Evolutionary conservation across 306 rosid genomes (phyloP).

Genomic region (Castanospermum australe): DNA sequence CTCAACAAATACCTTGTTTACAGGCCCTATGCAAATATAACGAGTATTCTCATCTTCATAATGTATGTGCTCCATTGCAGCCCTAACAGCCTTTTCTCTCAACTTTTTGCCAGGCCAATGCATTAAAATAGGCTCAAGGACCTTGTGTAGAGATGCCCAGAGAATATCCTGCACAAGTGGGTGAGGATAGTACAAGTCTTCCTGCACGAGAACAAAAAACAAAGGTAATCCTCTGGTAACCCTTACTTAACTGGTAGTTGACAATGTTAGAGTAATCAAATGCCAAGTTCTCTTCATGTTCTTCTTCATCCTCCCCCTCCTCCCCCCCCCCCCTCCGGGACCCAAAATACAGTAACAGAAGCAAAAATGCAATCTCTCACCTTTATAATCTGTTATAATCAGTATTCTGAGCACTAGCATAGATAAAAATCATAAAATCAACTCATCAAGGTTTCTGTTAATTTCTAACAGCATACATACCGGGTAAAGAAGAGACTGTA

Average conservation of each 20-base stretch:
- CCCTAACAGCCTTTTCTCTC: slow-evolving; percentile 73
- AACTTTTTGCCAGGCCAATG: slow-evolving; percentile 85
- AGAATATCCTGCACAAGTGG: slow-evolving; percentile 85
- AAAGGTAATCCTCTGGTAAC: slow-evolving; percentile 23
- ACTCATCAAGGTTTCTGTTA: background rate
- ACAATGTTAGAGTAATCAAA: slow-evolving; percentile 18
- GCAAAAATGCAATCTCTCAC: background rate
- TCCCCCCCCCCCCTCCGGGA: too few species aligned
- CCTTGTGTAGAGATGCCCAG: slow-evolving; percentile 76
- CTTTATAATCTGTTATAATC: background rate
- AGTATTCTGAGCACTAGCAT: background rate
- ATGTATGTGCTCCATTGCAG: slow-evolving; percentile 75
- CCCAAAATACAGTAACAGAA: background rate
- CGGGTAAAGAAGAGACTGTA: too few species aligned
- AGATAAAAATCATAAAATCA: background rate
- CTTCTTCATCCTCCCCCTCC: background rate
- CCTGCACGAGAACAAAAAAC: slow-evolving; percentile 53
- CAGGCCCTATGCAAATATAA: slow-evolving; percentile 92
- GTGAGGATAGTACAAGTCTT: slow-evolving; percentile 90
- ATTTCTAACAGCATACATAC: too few species aligned
- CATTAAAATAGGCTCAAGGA: slow-evolving; percentile 71
- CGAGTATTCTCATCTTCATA: slow-evolving; percentile 97
- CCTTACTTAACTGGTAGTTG: slow-evolving; percentile 10
- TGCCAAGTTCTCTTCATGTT: background rate
- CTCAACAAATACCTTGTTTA: slow-evolving; percentile 70